These are phyloP conservation scores for Closterium sp. DNA, from an alignment of 139 green algal genomes.

Conservation along the genomic window DNA sequence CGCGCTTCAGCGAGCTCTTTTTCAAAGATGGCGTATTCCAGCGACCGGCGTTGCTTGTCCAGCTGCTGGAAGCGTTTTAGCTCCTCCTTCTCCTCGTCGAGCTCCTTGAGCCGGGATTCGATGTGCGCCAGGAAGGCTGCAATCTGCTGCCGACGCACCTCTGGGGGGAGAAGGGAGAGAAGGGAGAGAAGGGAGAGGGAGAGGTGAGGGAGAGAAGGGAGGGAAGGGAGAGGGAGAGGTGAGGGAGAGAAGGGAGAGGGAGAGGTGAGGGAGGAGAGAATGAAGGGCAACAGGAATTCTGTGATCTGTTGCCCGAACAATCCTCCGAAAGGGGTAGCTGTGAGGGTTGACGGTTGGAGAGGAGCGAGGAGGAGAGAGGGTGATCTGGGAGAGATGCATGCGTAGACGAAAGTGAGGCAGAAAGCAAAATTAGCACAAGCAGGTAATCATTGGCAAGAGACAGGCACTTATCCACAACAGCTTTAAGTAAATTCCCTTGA, in stretches of 20 bases:
- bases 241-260: background rate
- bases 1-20: slow-evolving; percentile 65
- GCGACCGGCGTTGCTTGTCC: slow-evolving; percentile 72
- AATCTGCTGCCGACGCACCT: slow-evolving; percentile 71
- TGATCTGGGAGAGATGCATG: too few species aligned
- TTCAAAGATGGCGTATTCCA: slow-evolving; percentile 94
- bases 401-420: too few species aligned
- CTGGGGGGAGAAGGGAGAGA: slow-evolving; percentile 39
- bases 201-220: background rate
- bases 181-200: slow-evolving; percentile 5
- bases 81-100: slow-evolving; percentile 74
- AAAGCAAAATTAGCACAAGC: too few species aligned
- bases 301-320: too few species aligned
- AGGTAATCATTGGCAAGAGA: too few species aligned
- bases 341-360: too few species aligned
- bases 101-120: slow-evolving; percentile 58
- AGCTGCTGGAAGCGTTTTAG: slow-evolving; percentile 80
- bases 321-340: too few species aligned
- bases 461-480: too few species aligned
- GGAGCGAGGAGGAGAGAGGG: too few species aligned
- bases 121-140: slow-evolving; percentile 71
- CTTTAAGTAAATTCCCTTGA: too few species aligned
- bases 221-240: background rate
- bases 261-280: background rate
- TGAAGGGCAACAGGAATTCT: background rate